A percentile compares a stretch with the other conserved stretches of the same genome.
These are phyloP conservation scores for Cystobasidium pallidum DNA, from an alignment of 1,284 basidiomycete species.

Conservation along the genomic window DNA sequence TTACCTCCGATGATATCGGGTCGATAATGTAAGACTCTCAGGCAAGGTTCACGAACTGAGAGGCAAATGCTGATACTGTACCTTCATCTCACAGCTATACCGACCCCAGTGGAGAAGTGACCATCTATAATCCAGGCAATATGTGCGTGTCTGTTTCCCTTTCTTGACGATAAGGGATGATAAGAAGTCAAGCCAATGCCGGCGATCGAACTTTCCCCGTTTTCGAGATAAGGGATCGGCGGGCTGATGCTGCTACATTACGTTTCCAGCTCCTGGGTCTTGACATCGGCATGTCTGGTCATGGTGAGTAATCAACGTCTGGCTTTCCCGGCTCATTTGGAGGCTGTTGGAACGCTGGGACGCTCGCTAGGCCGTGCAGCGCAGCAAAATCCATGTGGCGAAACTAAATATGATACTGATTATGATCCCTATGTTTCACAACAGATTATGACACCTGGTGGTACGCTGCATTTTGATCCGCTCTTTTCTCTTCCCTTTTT, in stretches of 20 bases:
- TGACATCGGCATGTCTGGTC: constrained; percentile 25
- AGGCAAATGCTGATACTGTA: neutral
- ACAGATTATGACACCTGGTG: constrained; percentile 89
- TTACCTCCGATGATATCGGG: constrained; percentile 26
- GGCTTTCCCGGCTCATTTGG: too few species aligned
- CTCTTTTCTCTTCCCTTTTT: neutral
- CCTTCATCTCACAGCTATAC: constrained; percentile 3
- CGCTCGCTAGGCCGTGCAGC: too few species aligned
- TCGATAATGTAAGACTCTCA: constrained; percentile 30
- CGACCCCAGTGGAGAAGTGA: constrained; percentile 14
- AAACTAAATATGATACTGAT: too few species aligned
- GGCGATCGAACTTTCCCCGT: neutral
- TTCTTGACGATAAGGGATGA: constrained; percentile 15
- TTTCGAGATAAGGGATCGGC: neutral
- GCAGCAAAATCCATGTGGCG: too few species aligned
- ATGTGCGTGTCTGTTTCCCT: constrained; percentile 13
- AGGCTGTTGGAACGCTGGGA: too few species aligned
- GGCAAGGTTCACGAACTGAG: neutral
- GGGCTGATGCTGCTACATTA: neutral
- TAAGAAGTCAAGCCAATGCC: too few species aligned
- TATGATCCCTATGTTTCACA: neutral
- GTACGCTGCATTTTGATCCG: neutral
- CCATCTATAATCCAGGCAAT: constrained; percentile 35
- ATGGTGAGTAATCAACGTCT: too few species aligned
- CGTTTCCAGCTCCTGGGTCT: constrained; percentile 60